A percentile compares a stretch with the other conserved stretches of the same genome.
These are phyloP conservation scores for Metschnikowia matae DNA, from an alignment of 805 yeast genomes.

Conservation along the genomic window DNA sequence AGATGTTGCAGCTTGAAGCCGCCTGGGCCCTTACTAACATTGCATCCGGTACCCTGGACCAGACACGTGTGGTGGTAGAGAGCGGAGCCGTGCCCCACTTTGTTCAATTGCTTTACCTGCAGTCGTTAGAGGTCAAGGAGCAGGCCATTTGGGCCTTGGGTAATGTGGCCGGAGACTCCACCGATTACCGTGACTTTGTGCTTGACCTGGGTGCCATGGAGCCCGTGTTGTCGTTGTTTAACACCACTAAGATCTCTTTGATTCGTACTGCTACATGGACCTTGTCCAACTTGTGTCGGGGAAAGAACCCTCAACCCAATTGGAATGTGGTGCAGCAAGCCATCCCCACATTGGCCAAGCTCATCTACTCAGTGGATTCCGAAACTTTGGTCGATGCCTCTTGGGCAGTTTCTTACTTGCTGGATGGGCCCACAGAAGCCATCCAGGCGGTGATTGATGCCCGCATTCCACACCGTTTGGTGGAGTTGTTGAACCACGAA, in stretches of 20 bases:
- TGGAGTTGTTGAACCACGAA: slow-evolving; percentile 81
- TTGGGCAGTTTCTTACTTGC: slow-evolving; percentile 95
- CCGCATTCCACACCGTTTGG: slow-evolving; percentile 89
- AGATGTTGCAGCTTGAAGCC: slow-evolving; percentile 90
- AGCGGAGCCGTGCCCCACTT: slow-evolving; percentile 92
- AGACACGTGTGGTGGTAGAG: slow-evolving; percentile 86
- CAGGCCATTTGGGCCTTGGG: slow-evolving; percentile 99
- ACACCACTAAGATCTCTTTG: slow-evolving; percentile 79
- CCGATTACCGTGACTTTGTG: slow-evolving; percentile 85
- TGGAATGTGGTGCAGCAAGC: slow-evolving; percentile 86
- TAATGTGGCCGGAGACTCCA: slow-evolving; percentile 97
- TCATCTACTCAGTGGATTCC: slow-evolving; percentile 84
- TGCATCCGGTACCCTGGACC: slow-evolving; percentile 89
- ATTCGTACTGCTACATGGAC: slow-evolving; percentile 99
- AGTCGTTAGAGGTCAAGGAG: slow-evolving; percentile 88
- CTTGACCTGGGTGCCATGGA: slow-evolving; percentile 81
- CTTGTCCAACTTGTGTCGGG: slow-evolving; percentile 91
- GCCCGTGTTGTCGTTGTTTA: slow-evolving; percentile 77
- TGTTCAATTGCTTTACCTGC: slow-evolving; percentile 74
- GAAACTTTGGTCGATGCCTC: slow-evolving; percentile 96
- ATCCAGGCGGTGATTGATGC: slow-evolving; percentile 97
- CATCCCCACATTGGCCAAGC: slow-evolving; percentile 85
- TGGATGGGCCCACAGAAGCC: slow-evolving; percentile 89
- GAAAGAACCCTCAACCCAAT: slow-evolving; percentile 93
- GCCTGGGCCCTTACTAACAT: slow-evolving; percentile 99